Percentiles rank a stretch among this genome's conserved stretches.
phyloP scores from a whole-genome alignment of 176 grass and related monocot species.

The Carex cristatella region DNA sequence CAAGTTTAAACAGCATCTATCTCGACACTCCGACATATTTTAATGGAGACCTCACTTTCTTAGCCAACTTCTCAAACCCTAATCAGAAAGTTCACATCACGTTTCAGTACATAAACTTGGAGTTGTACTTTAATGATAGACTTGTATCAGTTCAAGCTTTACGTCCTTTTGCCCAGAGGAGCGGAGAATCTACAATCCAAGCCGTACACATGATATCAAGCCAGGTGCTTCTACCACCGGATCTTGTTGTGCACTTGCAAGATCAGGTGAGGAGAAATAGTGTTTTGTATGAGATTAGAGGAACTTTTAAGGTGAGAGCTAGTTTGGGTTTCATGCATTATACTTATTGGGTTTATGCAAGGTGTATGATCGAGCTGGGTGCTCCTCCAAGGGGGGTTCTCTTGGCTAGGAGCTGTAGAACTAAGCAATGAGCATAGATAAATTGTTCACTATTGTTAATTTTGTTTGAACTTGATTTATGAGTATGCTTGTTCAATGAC shows the following conservation, averaged over 20 bases:
- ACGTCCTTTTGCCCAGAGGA: conserved; percentile 52
- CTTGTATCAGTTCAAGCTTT: conserved; percentile 57
- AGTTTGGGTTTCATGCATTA: conserved; percentile 53
- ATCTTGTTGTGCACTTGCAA: conserved; percentile 48
- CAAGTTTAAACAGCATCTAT: conserved; percentile 71
- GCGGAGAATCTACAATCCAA: conserved; percentile 41
- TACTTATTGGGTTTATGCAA: conserved; percentile 49
- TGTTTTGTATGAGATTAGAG: conserved; percentile 55
- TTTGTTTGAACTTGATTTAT: background rate
- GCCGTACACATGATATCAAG: conserved; percentile 76
- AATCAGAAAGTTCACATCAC: conserved; percentile 62
- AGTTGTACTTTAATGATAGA: conserved; percentile 64
- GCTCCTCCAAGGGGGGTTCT: conserved; percentile 77
- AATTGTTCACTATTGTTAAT: conserved; percentile 4
- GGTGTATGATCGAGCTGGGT: conserved; percentile 67
- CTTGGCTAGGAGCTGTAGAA: conserved; percentile 60
- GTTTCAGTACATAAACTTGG: conserved; percentile 47
- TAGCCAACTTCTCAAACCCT: conserved; percentile 83
- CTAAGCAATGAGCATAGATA: conserved; percentile 20
- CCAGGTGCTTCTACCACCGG: conserved; percentile 57
- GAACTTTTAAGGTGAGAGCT: conserved; percentile 63
- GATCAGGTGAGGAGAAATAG: conserved; percentile 71
- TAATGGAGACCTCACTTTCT: conserved; percentile 67
- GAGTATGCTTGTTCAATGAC: conserved; percentile 1
- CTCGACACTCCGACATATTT: conserved; percentile 52